Evolutionary conservation across 139 green algal species (phyloP).

Genomic region (Chlorella sp.): DNA sequence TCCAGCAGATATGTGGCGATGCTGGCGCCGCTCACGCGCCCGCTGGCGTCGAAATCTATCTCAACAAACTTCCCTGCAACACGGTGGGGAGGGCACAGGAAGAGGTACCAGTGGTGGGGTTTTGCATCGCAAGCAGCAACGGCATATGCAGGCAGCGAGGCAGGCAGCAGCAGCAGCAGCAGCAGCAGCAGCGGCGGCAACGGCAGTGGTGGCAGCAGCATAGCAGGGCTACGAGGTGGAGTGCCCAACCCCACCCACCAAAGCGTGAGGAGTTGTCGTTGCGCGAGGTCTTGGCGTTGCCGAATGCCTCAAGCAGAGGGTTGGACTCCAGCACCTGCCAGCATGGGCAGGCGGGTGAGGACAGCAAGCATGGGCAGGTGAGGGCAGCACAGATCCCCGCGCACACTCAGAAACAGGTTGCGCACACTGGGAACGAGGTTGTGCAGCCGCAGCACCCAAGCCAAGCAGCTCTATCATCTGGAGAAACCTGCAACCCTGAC

Average conservation of each 20-base stretch:
- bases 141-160: not conserved
- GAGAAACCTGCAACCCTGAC: not conserved
- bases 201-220: not conserved
- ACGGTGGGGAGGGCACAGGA: not conserved
- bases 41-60: constrained; percentile 77
- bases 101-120: not conserved
- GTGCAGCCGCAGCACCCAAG: not conserved
- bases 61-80: constrained; percentile 83
- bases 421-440: not conserved
- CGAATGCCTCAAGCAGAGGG: constrained; percentile 90
- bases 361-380: not conserved
- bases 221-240: not conserved
- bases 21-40: constrained; percentile 61
- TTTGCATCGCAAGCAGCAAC: too few relatives aligned
- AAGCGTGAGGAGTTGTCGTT: constrained; percentile 63
- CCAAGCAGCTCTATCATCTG: not conserved
- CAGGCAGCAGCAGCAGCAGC: not conserved
- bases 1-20: constrained; percentile 87
- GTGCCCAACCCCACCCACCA: not conserved
- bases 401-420: not conserved
- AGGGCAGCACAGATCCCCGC: not conserved
- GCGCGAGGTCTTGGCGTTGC: constrained; percentile 87
- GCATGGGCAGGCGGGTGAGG: not conserved
- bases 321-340: constrained; percentile 82
- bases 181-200: not conserved